Conservation (phyloP, 257 asterid genomes). For the Parsonsia alboflavescens region DNA sequence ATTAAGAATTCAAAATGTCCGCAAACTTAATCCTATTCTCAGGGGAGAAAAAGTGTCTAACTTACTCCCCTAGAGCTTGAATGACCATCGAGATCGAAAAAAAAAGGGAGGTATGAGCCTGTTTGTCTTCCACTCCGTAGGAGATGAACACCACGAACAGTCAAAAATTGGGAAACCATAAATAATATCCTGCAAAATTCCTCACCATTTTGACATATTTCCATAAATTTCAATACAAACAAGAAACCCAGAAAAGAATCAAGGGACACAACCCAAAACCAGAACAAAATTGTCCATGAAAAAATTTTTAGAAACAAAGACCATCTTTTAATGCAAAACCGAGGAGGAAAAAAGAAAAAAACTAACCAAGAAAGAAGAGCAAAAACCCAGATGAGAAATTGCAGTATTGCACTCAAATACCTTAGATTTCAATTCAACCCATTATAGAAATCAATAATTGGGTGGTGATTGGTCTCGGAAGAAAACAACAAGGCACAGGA, state of each 20-base stretch:
- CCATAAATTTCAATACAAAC: neutral
- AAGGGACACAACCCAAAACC: neutral
- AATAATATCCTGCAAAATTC: neutral
- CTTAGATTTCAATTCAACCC: slow-evolving; percentile 26
- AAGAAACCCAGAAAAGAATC: neutral
- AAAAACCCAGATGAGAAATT: slow-evolving; percentile 29
- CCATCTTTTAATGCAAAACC: neutral
- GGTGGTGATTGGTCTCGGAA: slow-evolving; percentile 13
- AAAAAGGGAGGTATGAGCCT: neutral
- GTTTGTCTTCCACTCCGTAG: neutral
- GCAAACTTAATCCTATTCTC: neutral
- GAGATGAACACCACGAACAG: neutral
- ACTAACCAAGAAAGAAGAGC: slow-evolving; percentile 42
- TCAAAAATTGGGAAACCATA: slow-evolving; percentile 6
- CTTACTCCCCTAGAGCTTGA: neutral
- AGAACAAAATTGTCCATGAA: neutral
- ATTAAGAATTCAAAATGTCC: neutral
- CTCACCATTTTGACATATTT: neutral
- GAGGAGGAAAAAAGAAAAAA: slow-evolving; percentile 10
- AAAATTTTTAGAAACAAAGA: neutral
- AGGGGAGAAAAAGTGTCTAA: neutral
- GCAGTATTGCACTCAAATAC: slow-evolving; percentile 17
- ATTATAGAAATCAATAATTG: slow-evolving; percentile 28
- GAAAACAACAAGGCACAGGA: neutral
- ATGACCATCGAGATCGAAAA: neutral